A percentile compares a stretch with the other conserved stretches of the same genome.
Evolutionary conservation across 208 protist species (phyloP).

Genomic region (Angomonas deanei): DNA sequence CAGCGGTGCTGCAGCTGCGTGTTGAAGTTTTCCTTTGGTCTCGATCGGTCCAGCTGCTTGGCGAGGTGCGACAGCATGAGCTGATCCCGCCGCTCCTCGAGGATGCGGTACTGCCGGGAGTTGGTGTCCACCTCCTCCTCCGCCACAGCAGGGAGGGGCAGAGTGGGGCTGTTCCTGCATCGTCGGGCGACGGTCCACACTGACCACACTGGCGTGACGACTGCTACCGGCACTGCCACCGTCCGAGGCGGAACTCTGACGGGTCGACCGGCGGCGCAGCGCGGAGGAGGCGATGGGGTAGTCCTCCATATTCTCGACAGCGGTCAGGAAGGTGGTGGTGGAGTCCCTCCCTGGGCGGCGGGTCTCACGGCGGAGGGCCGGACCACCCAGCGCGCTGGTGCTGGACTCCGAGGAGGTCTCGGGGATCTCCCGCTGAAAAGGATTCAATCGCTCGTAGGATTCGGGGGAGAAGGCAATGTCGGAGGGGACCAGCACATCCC

Average conservation of each 20-base stretch:
- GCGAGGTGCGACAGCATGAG: constrained; percentile 59
- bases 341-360: not conserved
- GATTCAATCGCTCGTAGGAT: not conserved
- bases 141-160: not conserved
- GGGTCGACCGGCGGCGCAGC: not conserved
- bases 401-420: not conserved
- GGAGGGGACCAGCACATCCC: not conserved
- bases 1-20: constrained; percentile 16
- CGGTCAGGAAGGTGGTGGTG: not conserved
- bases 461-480: constrained; percentile 1
- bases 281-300: not conserved
- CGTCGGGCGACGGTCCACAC: not conserved
- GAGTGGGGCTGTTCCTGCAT: too few species aligned
- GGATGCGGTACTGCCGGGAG: too few species aligned
- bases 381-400: not conserved
- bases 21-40: constrained; percentile 8
- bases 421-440: not conserved
- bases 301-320: not conserved
- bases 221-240: not conserved
- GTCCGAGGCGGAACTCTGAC: not conserved
- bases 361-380: not conserved
- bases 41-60: constrained; percentile 26
- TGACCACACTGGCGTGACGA: not conserved
- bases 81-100: constrained; percentile 50
- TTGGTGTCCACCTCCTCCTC: constrained; percentile 7